These are phyloP conservation scores for Penicillium sp. DNA, from an alignment of 2,329 filamentous ascomycete genomes.

Conservation along the genomic window DNA sequence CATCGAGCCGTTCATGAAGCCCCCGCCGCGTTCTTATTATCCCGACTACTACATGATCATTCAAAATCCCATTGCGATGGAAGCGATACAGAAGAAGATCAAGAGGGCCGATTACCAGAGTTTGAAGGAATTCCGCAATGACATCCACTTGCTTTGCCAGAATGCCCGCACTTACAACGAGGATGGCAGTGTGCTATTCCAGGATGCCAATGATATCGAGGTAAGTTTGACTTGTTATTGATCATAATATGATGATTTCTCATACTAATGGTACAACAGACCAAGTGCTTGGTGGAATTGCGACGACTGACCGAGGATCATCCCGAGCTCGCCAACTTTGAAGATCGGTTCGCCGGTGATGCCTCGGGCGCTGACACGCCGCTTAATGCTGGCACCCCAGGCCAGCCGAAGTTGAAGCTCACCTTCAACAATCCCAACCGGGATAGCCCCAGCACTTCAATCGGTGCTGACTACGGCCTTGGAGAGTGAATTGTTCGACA, in stretches of 20 bases:
- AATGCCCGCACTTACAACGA: conserved; percentile 98
- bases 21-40: conserved; percentile 84
- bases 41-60: conserved; percentile 96
- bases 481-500: conserved; percentile 25
- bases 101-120: conserved; percentile 91
- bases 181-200: conserved; percentile 85
- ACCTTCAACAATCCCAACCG: conserved; percentile 50
- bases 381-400: conserved; percentile 54
- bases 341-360: conserved; percentile 51
- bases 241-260: not conserved
- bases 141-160: conserved; percentile 78
- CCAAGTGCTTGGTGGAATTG: conserved; percentile 52
- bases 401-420: conserved; percentile 66
- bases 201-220: conserved; percentile 90
- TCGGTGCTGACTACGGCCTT: conserved; percentile 31
- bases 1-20: conserved; percentile 89
- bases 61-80: conserved; percentile 89
- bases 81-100: conserved; percentile 89
- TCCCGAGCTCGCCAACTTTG: conserved; percentile 57
- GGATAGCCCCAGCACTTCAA: conserved; percentile 31
- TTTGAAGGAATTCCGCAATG: conserved; percentile 74
- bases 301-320: conserved; percentile 53
- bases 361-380: conserved; percentile 58
- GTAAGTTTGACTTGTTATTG: conserved; percentile 52
- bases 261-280: conserved; percentile 27